Conservation (phyloP, 2,329 filamentous ascomycete species). For the Zalaria sp. region DNA sequence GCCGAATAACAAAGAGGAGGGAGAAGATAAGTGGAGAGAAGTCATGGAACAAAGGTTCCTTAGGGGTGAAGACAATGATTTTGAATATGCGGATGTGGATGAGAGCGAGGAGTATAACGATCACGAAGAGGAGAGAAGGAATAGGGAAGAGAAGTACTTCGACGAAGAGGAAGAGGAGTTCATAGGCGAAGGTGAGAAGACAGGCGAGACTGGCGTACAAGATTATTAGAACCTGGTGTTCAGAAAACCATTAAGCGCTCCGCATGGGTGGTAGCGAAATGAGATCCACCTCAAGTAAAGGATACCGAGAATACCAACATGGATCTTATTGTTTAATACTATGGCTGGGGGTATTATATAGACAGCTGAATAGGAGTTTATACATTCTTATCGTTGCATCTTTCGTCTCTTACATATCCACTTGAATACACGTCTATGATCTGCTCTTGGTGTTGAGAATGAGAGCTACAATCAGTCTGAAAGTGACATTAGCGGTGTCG, state of each 20-base stretch:
- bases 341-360: too few species aligned
- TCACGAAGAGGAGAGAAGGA: slow-evolving; percentile 42
- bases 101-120: slow-evolving; percentile 59
- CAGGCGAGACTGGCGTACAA: slow-evolving; percentile 34
- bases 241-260: neutral
- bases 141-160: slow-evolving; percentile 63
- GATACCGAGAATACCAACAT: too few species aligned
- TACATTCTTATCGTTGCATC: too few species aligned
- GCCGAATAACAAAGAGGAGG: slow-evolving; percentile 49
- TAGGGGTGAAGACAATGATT: slow-evolving; percentile 59
- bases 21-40: slow-evolving; percentile 51
- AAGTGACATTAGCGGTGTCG: neutral
- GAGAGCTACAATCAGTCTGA: slow-evolving; percentile 77
- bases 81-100: slow-evolving; percentile 63
- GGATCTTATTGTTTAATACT: too few species aligned
- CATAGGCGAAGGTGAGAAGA: slow-evolving; percentile 18
- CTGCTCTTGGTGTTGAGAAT: slow-evolving; percentile 82
- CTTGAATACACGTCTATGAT: slow-evolving; percentile 26
- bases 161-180: slow-evolving; percentile 50
- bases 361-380: too few species aligned
- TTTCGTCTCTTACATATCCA: neutral
- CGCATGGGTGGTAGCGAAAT: neutral
- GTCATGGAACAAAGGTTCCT: slow-evolving; percentile 66
- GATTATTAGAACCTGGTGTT: slow-evolving; percentile 21
- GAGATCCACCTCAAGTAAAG: neutral